These are phyloP conservation scores for Trichoderma simmonsii DNA, from an alignment of 2,329 filamentous ascomycete genomes.

Conservation along the genomic window DNA sequence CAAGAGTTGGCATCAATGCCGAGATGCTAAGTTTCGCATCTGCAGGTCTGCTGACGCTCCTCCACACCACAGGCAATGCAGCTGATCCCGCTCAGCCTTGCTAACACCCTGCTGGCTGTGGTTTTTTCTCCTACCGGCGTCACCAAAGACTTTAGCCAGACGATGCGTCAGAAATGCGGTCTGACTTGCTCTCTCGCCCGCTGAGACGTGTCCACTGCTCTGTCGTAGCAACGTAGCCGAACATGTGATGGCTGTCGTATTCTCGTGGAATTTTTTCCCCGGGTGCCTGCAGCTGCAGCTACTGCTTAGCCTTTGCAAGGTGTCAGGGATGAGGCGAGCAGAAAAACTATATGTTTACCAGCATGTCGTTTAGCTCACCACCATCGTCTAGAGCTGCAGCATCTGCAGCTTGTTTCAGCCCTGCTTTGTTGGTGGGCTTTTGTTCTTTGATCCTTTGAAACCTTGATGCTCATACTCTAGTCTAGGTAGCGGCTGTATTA, in stretches of 20 bases:
- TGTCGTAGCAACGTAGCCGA: background rate
- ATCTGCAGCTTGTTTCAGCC: constrained; percentile 6
- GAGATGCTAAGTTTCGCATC: constrained; percentile 9
- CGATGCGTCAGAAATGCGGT: constrained; percentile 6
- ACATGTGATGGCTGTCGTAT: constrained; percentile 8
- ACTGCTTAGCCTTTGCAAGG: background rate
- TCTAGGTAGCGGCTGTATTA: background rate
- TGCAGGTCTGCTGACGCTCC: constrained; percentile 18
- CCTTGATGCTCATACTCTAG: background rate
- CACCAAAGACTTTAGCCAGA: background rate
- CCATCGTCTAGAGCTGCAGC: background rate
- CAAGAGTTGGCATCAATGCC: constrained; percentile 3
- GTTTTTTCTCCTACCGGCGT: background rate
- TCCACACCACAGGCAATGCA: constrained; percentile 8
- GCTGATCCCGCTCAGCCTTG: constrained; percentile 18
- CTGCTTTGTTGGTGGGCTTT: background rate
- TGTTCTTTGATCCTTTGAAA: background rate
- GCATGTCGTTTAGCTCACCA: background rate
- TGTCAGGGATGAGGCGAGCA: constrained; percentile 1
- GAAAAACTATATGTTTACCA: constrained; percentile 8
- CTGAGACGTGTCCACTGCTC: background rate
- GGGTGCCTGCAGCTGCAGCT: constrained; percentile 3
- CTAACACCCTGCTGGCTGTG: constrained; percentile 6
- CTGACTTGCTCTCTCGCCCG: background rate
- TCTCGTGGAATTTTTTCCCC: background rate